phyloP scores from a whole-genome alignment of 495 filamentous ascomycete species.

The Tricharina praecox region DNA sequence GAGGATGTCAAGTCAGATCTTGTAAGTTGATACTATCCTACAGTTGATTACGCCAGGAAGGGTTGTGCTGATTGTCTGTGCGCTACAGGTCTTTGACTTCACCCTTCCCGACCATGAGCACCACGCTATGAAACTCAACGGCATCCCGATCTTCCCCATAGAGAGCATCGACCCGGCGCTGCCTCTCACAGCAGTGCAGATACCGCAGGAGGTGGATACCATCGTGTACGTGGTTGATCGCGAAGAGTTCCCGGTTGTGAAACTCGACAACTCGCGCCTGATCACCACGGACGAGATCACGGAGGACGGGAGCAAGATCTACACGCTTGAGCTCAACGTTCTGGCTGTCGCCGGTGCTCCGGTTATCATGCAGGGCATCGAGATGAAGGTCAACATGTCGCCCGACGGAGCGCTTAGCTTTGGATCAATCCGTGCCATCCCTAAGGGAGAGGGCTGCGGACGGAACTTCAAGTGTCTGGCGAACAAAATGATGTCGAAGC shows the following conservation, averaged over 20 bases:
- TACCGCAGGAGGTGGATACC: neutral
- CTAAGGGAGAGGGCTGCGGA: constrained; percentile 1
- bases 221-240: constrained; percentile 1
- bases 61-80: no score
- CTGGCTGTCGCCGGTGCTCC: neutral
- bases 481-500: constrained; percentile 1
- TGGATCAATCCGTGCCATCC: neutral
- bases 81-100: constrained; percentile 2
- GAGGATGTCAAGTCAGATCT: neutral
- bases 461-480: constrained; percentile 3
- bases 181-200: neutral
- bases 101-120: neutral
- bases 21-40: no score
- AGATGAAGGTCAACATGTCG: neutral
- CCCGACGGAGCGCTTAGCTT: neutral
- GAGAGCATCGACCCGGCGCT: neutral
- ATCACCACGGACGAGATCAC: neutral
- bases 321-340: constrained; percentile 2
- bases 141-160: neutral
- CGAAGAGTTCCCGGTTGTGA: neutral
- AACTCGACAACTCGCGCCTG: neutral
- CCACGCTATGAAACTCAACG: neutral
- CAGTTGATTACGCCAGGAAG: no score
- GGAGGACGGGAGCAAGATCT: neutral
- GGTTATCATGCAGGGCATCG: neutral